Percentiles rank a stretch among this genome's conserved stretches.
These are phyloP conservation scores for Naganishia vishniacii DNA, from an alignment of 768 basidiomycete genomes.

Conservation along the genomic window DNA sequence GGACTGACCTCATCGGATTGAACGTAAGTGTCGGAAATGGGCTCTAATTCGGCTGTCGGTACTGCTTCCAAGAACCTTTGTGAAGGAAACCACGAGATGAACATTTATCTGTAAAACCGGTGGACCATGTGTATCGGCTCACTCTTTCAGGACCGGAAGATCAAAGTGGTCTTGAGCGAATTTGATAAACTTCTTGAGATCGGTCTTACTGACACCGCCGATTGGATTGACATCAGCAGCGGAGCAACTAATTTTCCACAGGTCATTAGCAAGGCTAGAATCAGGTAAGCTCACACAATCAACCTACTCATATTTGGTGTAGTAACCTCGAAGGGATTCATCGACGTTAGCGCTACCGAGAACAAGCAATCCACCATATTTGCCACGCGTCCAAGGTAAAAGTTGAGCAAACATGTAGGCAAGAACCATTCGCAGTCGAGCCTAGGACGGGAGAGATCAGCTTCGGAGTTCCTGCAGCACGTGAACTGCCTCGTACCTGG, in stretches of 20 bases:
- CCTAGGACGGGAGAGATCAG: slow-evolving; percentile 52
- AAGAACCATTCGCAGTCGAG: slow-evolving; percentile 87
- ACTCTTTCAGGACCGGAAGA: slow-evolving; percentile 76
- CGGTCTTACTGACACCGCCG: slow-evolving; percentile 94
- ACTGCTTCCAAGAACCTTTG: slow-evolving; percentile 80
- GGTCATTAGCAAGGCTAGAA: slow-evolving; percentile 9
- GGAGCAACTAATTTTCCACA: slow-evolving; percentile 48
- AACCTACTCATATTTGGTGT: slow-evolving; percentile 91
- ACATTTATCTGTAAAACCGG: slow-evolving; percentile 4
- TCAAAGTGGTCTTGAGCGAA: slow-evolving; percentile 74
- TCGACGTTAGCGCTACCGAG: slow-evolving; percentile 98
- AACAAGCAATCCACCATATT: slow-evolving; percentile 77
- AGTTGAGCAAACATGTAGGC: slow-evolving; percentile 93
- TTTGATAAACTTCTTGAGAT: slow-evolving; percentile 89
- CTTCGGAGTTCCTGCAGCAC: background rate
- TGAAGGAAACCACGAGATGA: background rate
- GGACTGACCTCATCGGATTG: slow-evolving; percentile 81
- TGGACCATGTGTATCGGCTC: slow-evolving; percentile 31
- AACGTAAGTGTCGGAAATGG: slow-evolving; percentile 78
- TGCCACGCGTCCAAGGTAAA: slow-evolving; percentile 82
- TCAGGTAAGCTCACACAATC: background rate
- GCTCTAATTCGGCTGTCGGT: slow-evolving; percentile 94
- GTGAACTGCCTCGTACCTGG: slow-evolving; percentile 55
- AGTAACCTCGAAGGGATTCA: slow-evolving; percentile 91
- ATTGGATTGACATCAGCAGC: slow-evolving; percentile 96